Conservation (phyloP, 805 yeast species). For the Candida adriatica region DNA sequence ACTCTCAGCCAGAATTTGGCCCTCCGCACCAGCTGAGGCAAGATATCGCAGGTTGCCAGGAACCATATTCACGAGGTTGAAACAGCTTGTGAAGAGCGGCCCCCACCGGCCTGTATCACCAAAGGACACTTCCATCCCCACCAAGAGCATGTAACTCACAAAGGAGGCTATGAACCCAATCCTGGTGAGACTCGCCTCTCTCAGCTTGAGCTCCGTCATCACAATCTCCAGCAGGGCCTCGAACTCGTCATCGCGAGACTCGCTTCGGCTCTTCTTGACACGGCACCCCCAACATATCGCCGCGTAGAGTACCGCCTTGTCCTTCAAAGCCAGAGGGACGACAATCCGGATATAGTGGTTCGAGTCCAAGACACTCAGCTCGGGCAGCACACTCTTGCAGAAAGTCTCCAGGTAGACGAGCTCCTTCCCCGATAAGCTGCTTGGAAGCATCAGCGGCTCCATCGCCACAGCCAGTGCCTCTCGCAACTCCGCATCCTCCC, state of each 20-base stretch:
- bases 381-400: constrained; percentile 34
- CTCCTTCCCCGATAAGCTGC: constrained; percentile 31
- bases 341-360: constrained; percentile 41
- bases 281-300: constrained; percentile 49
- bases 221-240: constrained; percentile 5
- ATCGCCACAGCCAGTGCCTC: constrained; percentile 1
- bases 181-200: constrained; percentile 18
- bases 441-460: constrained; percentile 15
- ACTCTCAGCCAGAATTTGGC: constrained; percentile 20
- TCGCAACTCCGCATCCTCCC: constrained; percentile 9
- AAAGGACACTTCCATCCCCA: constrained; percentile 19
- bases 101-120: constrained; percentile 21
- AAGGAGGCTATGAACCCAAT: constrained; percentile 13
- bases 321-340: constrained; percentile 37
- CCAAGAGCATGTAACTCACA: constrained; percentile 16
- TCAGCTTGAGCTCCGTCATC: constrained; percentile 14
- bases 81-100: constrained; percentile 14
- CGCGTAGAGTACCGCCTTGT: constrained; percentile 36
- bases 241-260: constrained; percentile 14
- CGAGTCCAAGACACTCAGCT: constrained; percentile 31
- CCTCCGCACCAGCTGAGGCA: constrained; percentile 10
- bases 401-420: constrained; percentile 36
- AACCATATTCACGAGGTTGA: constrained; percentile 15
- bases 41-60: constrained; percentile 16
- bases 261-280: constrained; percentile 7